phyloP scores from a whole-genome alignment of 306 rosid genomes.

The Aeschynomene evenia region DNA sequence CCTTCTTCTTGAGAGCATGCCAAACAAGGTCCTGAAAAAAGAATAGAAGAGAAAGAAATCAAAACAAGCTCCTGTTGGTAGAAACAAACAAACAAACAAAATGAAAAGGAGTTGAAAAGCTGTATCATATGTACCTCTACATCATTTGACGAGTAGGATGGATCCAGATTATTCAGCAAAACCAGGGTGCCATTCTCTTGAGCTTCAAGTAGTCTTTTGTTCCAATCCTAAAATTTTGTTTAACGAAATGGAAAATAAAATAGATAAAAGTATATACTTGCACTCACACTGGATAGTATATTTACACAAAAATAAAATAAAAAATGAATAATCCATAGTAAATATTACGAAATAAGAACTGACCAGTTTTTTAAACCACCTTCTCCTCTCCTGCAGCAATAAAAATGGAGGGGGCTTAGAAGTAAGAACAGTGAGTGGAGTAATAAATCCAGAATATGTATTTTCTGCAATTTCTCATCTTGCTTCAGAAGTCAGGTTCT shows the following conservation, averaged over 20 bases:
- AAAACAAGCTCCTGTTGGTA: background rate
- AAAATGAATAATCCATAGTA: background rate
- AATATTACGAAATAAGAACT: slow-evolving; percentile 37
- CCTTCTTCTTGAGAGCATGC: slow-evolving; percentile 44
- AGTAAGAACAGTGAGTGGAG: background rate
- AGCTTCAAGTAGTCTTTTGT: slow-evolving; percentile 48
- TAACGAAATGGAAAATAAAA: background rate
- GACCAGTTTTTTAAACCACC: slow-evolving; percentile 59
- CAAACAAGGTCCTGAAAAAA: slow-evolving; percentile 53
- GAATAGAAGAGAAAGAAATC: background rate
- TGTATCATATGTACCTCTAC: slow-evolving; percentile 48
- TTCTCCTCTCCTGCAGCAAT: slow-evolving; percentile 57
- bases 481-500: slow-evolving; percentile 7
- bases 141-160: slow-evolving; percentile 49
- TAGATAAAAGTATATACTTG: background rate
- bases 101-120: slow-evolving; percentile 3
- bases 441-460: background rate
- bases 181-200: slow-evolving; percentile 45
- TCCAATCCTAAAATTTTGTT: slow-evolving; percentile 48
- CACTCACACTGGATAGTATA: background rate
- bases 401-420: slow-evolving; percentile 14
- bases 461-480: background rate
- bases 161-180: slow-evolving; percentile 60
- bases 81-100: background rate
- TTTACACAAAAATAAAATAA: background rate